phyloP scores from a whole-genome alignment of 2,329 filamentous ascomycete genomes.

The Aureobasidium sp. region DNA sequence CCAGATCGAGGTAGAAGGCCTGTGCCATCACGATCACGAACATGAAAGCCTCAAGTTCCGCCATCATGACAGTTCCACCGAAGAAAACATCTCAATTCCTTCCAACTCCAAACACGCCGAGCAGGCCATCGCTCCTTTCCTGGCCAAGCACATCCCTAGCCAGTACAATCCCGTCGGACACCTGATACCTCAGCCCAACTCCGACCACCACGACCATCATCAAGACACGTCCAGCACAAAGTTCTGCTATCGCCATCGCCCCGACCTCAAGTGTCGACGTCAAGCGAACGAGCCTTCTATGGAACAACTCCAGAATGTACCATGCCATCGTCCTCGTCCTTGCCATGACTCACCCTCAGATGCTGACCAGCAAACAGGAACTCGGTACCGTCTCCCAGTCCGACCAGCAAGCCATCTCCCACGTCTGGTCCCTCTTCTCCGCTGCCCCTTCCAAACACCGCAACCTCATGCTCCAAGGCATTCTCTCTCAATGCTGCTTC shows the following conservation, averaged over 20 bases:
- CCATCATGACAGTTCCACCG: conserved; percentile 21
- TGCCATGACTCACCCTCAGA: neutral
- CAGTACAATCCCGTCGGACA: conserved; percentile 73
- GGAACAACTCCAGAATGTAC: conserved; percentile 82
- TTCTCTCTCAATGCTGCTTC: conserved; percentile 95
- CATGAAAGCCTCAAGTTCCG: conserved; percentile 24
- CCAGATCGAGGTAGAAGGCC: conserved; percentile 21
- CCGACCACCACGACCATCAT: conserved; percentile 15
- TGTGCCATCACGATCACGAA: conserved; percentile 30
- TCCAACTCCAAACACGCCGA: conserved; percentile 57
- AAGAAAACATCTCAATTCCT: conserved; percentile 35
- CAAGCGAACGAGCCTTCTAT: conserved; percentile 94
- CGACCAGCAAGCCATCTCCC: conserved; percentile 92
- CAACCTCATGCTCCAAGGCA: conserved; percentile 92
- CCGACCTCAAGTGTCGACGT: conserved; percentile 86
- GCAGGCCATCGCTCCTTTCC: conserved; percentile 77
- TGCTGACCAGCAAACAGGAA: conserved; percentile 46
- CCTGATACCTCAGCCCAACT: conserved; percentile 23
- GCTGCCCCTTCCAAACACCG: conserved; percentile 89
- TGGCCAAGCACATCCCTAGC: conserved; percentile 82
- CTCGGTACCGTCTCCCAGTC: conserved; percentile 72
- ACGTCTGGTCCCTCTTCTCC: conserved; percentile 97
- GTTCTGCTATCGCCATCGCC: conserved; percentile 91
- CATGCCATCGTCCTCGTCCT: neutral
- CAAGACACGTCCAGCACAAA: conserved; percentile 50